Base-by-base conservation (phyloP, 139 green algal species). In the Asterochloris sp. region DNA sequence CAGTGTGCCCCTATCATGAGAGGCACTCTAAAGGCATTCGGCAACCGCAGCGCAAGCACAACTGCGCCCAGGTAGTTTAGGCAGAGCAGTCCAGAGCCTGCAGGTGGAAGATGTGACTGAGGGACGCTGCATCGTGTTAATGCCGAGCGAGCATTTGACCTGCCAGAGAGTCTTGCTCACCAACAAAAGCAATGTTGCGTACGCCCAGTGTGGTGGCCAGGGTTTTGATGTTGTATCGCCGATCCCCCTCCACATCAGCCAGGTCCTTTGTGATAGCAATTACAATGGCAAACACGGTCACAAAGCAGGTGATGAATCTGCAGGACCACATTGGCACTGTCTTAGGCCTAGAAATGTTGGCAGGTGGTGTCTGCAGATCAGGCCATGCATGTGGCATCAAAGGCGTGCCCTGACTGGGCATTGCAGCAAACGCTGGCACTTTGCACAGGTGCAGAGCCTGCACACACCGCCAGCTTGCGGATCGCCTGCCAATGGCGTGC, bases 191-290 rank as follows among this genome's bases (percentile, higher is more conserved):
- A 62, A 95, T 88, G 21, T 85, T 90, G 24, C 78, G 83, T 17
- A 96, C 94, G 0, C 97, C 97, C 83, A 99, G 78, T 11, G 85
- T 79, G 0, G 96, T 99, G 60, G 96, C 93, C 82, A 99, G 98
- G 13, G 96, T 99, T 29, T 93, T 73, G 80, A 99, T 98, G 77
- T 92, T 91, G 79, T 93, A 95, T 74, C 94, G 88, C 64, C 84
- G 87, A 91, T 99, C 97, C 12, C 97, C 97, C 85, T 98, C 95
- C 28, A 99, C 89, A 84, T 99, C 97, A 4, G 97, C 89, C 83
- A 99, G 88, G 87, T 99, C 97, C 90, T 99, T 99, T 64, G 96
- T 98, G 88, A 99, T 96, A 38, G 97, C 96, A 71, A 99, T 99
- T 8, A 97, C 95, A 0, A 88, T 95, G 12, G 97, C 97, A 92